Base-by-base conservation (phyloP, 495 filamentous ascomycete species). In the Lindgomyces ingoldianus region DNA sequence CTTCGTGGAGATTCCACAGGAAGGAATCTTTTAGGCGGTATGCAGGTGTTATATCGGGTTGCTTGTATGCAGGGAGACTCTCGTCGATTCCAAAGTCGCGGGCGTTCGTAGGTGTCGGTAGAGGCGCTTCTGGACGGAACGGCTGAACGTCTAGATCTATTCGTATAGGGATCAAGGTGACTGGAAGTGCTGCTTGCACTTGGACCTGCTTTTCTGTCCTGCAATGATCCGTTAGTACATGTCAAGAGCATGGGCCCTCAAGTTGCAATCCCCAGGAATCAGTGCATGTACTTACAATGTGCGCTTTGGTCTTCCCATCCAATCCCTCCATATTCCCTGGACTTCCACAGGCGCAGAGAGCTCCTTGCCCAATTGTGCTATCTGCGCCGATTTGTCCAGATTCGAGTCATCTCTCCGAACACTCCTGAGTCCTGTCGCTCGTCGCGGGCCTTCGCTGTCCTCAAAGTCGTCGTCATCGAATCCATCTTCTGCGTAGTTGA, bases 401-500 rank as follows among this genome's bases (percentile, higher is more conserved):
- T 78, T 76, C 18, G 85, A 84, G 48, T 93, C 91, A 66, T 96
- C 91, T 61, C 89, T 82, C 64, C 90, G 80, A 65, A 93, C 79
- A 70, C 87, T 97, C 62, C 92, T 87, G 75, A 92, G 76, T 33
- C 92, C 94, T 6, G 91, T 96, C 52, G 88, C 91, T 48, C 90
- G 85, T 57, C 91, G 85, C 44, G 87, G 86, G 30, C 80, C 84
- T 71, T 92, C 90, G 45, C 85, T 90, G 46, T 96, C 93, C 39
- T 96, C 92, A 63, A 96, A 93, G 68, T 96, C 92, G 53, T 94
- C 88, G 74, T 98, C 92, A 57, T 97, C 94, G 69, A 84, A 96
- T 18, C 90, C 93, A 70, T 97, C 91, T 74, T 99, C 94, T 27
- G 94, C 93, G 70, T 99, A 99, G 75, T 96, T 98, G 72, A 97